These are phyloP conservation scores for Colletotrichum sp. DNA, from an alignment of 2,329 filamentous ascomycete species.

Conservation along the genomic window DNA sequence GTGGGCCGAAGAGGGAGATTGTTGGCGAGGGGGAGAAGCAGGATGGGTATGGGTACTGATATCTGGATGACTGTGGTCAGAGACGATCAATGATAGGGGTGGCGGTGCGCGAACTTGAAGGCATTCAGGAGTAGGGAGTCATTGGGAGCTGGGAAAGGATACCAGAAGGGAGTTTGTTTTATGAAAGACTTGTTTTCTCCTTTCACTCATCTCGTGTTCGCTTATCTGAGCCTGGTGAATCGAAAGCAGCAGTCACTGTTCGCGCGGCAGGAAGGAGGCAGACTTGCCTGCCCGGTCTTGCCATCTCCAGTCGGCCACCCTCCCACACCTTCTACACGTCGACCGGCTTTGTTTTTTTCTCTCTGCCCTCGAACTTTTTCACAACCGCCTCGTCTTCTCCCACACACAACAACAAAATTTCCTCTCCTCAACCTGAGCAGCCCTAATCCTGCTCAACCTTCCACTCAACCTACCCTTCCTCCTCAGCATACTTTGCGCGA, in stretches of 20 bases:
- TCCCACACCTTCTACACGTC: not conserved
- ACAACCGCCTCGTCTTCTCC: not conserved
- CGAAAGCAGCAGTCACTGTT: not conserved
- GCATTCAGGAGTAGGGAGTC: not conserved
- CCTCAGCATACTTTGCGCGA: not conserved
- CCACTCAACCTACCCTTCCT: not conserved
- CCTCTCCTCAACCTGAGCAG: not conserved
- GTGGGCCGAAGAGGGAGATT: not conserved
- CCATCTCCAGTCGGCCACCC: not conserved
- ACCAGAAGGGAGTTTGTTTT: not conserved
- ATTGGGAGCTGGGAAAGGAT: not conserved
- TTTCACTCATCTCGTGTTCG: not conserved
- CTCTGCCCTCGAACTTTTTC: not conserved
- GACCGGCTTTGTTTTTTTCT: not conserved
- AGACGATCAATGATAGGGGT: not conserved
- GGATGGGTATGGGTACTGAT: not conserved
- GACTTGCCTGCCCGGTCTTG: not conserved
- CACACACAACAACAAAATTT: not conserved
- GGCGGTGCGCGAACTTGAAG: not conserved
- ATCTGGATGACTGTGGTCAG: not conserved
- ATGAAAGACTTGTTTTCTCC: not conserved
- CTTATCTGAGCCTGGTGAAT: not conserved
- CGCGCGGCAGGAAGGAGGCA: not conserved
- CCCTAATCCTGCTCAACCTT: not conserved
- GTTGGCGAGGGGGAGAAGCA: not conserved